These are phyloP conservation scores for Shiraia sp. DNA, from an alignment of 2,329 filamentous ascomycete species.

Conservation along the genomic window DNA sequence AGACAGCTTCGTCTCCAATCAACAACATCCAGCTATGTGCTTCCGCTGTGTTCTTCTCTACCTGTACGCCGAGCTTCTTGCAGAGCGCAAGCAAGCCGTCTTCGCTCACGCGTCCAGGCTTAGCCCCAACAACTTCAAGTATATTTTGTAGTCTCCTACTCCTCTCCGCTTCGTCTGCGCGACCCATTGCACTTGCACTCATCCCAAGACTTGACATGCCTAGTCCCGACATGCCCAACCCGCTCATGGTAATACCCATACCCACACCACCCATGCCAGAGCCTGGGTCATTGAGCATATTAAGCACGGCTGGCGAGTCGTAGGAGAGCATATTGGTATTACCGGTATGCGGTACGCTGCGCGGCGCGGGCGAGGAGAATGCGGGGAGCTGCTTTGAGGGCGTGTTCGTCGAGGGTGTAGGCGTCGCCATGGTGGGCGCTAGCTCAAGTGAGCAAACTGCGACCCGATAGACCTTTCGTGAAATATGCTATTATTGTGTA, in stretches of 20 bases:
- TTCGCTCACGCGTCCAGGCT: slow-evolving; percentile 72
- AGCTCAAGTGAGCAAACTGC: neutral
- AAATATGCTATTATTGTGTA: slow-evolving; percentile 10
- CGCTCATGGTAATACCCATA: slow-evolving; percentile 45
- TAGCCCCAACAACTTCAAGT: slow-evolving; percentile 68
- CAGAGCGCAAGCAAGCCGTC: slow-evolving; percentile 74
- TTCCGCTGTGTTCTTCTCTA: slow-evolving; percentile 29
- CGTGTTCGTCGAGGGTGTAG: slow-evolving; percentile 43
- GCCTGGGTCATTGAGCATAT: slow-evolving; percentile 45
- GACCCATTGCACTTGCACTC: slow-evolving; percentile 42
- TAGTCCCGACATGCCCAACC: slow-evolving; percentile 48
- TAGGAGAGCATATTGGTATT: slow-evolving; percentile 44
- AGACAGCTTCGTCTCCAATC: slow-evolving; percentile 40
- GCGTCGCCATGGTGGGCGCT: slow-evolving; percentile 36
- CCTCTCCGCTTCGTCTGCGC: slow-evolving; percentile 58
- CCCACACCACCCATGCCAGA: slow-evolving; percentile 40
- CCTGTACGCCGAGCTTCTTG: slow-evolving; percentile 66
- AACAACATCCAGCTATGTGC: slow-evolving; percentile 37
- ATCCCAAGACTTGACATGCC: slow-evolving; percentile 47
- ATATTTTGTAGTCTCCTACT: slow-evolving; percentile 60
- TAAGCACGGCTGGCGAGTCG: slow-evolving; percentile 50
- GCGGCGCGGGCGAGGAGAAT: slow-evolving; percentile 48
- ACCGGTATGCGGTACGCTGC: slow-evolving; percentile 47
- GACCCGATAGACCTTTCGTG: neutral
- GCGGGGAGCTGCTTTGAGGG: slow-evolving; percentile 41